Evolutionary conservation across 129 eudicot genomes (phyloP), one percentile per base, ranked within the genome.

Genomic region (Flaveria linearis): DNA sequence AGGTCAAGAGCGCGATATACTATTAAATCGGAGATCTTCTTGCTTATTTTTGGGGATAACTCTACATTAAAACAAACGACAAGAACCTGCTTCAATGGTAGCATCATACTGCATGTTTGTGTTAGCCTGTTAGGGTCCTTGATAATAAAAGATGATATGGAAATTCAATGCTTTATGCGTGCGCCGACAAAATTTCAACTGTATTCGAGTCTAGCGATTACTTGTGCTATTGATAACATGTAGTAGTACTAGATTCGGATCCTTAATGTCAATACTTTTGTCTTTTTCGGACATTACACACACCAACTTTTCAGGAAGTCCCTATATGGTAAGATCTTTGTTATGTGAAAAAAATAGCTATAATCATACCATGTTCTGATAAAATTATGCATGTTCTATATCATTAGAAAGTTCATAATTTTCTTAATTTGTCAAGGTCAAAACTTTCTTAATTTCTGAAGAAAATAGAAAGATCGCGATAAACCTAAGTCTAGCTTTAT

Each of bases 141-240:
- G 26, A 55, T 77, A 30, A 43, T 56, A 49, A 68, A 16, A 12
- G n/a, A 52, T 39, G 11, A 50, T 51, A 13, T 17, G 58, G 3
- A 76, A 66, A 43, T 39, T 52, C 57, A 23, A 67, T 53, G 55
- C 43, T 41, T 68, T 22, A 39, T 67, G 47, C 20, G 2, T 25
- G 9, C 9, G 39, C 28, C 30, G 55, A 20, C 46, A 67, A 52
- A 20, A 18, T 36, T 13, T 17, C 56, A 36, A 23, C 45, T 15
- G 18, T 25, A 52, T 22, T 53, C 12, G 30, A 74, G 39, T 52
- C 52, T 36, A 67, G 58, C 2, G 26, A 9, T 52, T 68, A 68
- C 71, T 74, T 74, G 30, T 46, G 68, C 78, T 74, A 45, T 6
- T 18, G 58, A 61, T 74, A 53, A 74, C 33, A 15, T 61, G 17